These are phyloP conservation scores for Paecilomyces niveus DNA, from an alignment of 2,329 filamentous ascomycete species.

Conservation along the genomic window DNA sequence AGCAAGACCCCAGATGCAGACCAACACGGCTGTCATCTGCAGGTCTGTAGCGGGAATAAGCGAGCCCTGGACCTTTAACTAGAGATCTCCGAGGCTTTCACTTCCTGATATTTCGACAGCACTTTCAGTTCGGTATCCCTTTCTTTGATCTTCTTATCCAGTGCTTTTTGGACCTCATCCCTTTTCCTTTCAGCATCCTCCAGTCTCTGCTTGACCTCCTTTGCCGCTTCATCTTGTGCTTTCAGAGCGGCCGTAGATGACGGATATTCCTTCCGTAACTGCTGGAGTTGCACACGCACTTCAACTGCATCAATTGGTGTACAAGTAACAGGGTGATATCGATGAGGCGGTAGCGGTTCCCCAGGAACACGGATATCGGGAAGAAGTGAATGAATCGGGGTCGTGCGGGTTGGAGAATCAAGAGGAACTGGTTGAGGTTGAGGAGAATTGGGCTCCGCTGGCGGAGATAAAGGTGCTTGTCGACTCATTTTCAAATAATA, in stretches of 20 bases:
- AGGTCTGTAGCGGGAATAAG: neutral
- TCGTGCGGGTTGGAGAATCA: conserved; percentile 28
- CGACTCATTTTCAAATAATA: conserved; percentile 17
- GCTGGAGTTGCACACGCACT: conserved; percentile 22
- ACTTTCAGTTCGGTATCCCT: conserved; percentile 36
- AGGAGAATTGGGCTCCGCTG: conserved; percentile 20
- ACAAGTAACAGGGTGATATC: conserved; percentile 34
- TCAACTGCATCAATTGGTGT: conserved; percentile 23
- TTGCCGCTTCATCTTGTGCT: conserved; percentile 30
- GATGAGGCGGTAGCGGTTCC: conserved; percentile 23
- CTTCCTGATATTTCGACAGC: conserved; percentile 34
- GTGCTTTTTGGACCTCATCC: conserved; percentile 31
- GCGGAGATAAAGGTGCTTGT: conserved; percentile 25
- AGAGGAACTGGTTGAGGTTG: conserved; percentile 21
- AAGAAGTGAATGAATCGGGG: conserved; percentile 31
- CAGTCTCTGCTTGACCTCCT: conserved; percentile 30
- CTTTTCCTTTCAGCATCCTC: conserved; percentile 30
- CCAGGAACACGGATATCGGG: conserved; percentile 33
- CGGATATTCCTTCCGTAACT: conserved; percentile 29
- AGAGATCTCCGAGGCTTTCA: conserved; percentile 24
- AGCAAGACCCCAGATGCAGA: neutral
- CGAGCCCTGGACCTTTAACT: conserved; percentile 11
- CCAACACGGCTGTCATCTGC: neutral
- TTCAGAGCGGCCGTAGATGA: conserved; percentile 27
- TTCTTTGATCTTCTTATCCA: conserved; percentile 38